Percentiles rank a stretch among this genome's conserved stretches.
Conservation (phyloP, 2,329 filamentous ascomycete species). For the Arthrobotrys iridis region DNA sequence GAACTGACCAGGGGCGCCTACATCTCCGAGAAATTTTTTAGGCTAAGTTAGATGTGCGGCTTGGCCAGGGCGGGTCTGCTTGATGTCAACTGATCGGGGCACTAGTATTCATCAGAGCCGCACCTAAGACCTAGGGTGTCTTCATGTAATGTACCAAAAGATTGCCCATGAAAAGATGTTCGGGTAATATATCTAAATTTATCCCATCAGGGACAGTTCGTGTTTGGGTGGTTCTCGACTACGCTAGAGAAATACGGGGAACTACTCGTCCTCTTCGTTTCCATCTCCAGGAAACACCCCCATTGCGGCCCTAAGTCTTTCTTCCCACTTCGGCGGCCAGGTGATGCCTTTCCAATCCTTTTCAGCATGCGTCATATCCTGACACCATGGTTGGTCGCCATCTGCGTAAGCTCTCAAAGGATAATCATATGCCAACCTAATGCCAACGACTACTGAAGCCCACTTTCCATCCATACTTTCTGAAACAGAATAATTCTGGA, state of each 20-base stretch:
- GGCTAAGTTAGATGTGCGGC: too few species aligned
- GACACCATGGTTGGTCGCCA: constrained; percentile 75
- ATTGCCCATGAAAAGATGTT: too few species aligned
- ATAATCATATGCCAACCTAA: constrained; percentile 84
- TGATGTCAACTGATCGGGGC: too few species aligned
- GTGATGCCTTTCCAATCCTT: constrained; percentile 55
- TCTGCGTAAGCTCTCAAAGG: constrained; percentile 74
- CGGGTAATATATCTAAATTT: too few species aligned
- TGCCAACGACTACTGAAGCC: constrained; percentile 67
- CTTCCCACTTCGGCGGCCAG: constrained; percentile 35
- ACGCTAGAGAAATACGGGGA: not conserved
- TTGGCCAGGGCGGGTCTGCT: too few species aligned
- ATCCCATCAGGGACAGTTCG: too few species aligned
- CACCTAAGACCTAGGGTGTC: too few species aligned
- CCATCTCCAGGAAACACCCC: not conserved
- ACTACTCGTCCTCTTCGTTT: not conserved
- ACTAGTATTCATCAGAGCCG: too few species aligned
- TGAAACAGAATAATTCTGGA: constrained; percentile 63
- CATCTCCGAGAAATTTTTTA: too few species aligned
- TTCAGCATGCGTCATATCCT: constrained; percentile 48
- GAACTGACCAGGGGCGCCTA: too few species aligned
- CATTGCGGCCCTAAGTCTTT: constrained; percentile 4
- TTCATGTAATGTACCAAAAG: too few species aligned
- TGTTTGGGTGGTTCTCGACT: too few species aligned
- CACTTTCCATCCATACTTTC: constrained; percentile 56